These are phyloP conservation scores for Chlorella sorokiniana DNA, from an alignment of 139 green algal genomes.

Conservation along the genomic window DNA sequence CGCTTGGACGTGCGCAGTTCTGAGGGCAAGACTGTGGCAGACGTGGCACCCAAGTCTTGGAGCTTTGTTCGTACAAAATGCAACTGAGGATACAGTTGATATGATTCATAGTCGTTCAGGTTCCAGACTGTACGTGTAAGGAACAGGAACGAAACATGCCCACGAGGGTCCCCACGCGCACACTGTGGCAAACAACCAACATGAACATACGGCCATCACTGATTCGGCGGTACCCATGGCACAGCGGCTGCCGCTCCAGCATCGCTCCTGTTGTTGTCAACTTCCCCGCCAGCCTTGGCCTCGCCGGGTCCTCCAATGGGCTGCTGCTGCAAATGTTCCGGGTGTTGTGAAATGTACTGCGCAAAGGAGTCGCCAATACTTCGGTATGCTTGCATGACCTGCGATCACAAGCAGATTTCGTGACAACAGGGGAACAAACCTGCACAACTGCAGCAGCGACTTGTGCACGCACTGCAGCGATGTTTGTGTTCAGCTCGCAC, in stretches of 20 bases:
- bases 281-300: background rate
- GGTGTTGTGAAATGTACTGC: slow-evolving; percentile 27
- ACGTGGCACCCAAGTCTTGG: slow-evolving; percentile 12
- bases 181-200: no score
- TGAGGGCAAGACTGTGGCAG: slow-evolving; percentile 11
- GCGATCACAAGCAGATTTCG: background rate
- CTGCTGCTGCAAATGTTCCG: background rate
- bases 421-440: background rate
- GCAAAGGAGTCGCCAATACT: slow-evolving; percentile 48
- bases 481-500: slow-evolving; percentile 67
- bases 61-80: background rate
- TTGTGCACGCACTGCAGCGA: slow-evolving; percentile 41
- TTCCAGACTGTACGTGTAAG: no score
- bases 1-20: background rate
- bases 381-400: slow-evolving; percentile 58
- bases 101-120: no score
- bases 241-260: background rate
- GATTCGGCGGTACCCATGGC: background rate
- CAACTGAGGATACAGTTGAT: background rate
- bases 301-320: background rate
- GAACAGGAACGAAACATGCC: no score
- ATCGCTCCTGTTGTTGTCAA: background rate
- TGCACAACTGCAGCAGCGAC: background rate
- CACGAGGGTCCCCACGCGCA: no score
- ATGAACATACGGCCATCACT: no score